These are phyloP conservation scores for Madurella mycetomatis DNA, from an alignment of 2,329 filamentous ascomycete species.

Conservation along the genomic window DNA sequence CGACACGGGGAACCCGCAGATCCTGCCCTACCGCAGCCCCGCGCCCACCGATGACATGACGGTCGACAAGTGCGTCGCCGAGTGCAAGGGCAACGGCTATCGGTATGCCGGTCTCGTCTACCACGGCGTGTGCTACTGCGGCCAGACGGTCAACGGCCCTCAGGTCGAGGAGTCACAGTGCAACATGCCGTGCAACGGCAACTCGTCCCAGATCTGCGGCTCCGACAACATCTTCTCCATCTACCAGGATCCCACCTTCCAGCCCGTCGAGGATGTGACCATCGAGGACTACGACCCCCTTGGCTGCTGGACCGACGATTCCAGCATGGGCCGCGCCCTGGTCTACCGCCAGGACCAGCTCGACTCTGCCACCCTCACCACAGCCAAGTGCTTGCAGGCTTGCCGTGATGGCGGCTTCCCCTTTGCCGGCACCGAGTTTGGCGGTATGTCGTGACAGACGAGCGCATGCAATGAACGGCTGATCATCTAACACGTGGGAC, in stretches of 20 bases:
- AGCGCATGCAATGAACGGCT: background rate
- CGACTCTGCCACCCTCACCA: slow-evolving; percentile 36
- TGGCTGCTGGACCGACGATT: slow-evolving; percentile 57
- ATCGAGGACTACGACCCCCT: slow-evolving; percentile 51
- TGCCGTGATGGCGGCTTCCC: slow-evolving; percentile 43
- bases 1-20: slow-evolving; percentile 32
- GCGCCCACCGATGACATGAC: slow-evolving; percentile 36
- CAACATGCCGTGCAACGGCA: slow-evolving; percentile 50
- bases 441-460: slow-evolving; percentile 23
- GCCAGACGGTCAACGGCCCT: slow-evolving; percentile 49
- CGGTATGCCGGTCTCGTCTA: slow-evolving; percentile 49
- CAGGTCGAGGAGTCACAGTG: slow-evolving; percentile 51
- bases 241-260: slow-evolving; percentile 47
- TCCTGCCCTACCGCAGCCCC: slow-evolving; percentile 41
- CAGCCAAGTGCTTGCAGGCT: slow-evolving; percentile 38
- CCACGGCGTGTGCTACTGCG: slow-evolving; percentile 51
- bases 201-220: slow-evolving; percentile 44
- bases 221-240: slow-evolving; percentile 44
- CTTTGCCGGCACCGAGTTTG: slow-evolving; percentile 46
- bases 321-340: slow-evolving; percentile 40
- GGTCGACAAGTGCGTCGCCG: slow-evolving; percentile 43
- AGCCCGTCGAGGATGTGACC: slow-evolving; percentile 41
- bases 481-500: background rate
- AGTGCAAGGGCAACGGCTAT: slow-evolving; percentile 49
- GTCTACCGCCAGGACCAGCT: slow-evolving; percentile 40